phyloP scores from a whole-genome alignment of 768 basidiomycete genomes.

The Tubosaeta sp. region DNA sequence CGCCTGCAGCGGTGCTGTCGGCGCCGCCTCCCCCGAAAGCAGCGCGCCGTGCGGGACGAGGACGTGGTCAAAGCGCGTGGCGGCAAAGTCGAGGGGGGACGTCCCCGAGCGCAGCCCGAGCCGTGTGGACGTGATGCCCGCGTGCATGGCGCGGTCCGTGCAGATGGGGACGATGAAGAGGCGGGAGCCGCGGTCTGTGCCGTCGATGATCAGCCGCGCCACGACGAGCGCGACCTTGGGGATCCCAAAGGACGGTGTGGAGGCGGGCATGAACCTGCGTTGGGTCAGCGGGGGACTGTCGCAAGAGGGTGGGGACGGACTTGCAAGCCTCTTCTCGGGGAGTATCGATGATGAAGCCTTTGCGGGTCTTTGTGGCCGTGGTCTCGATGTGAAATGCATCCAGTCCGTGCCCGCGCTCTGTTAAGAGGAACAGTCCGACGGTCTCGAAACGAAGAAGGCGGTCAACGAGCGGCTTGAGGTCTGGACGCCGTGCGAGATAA shows the following conservation, averaged over 20 bases:
- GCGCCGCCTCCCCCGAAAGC: constrained; percentile 18
- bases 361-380: constrained; percentile 46
- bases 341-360: constrained; percentile 53
- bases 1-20: constrained; percentile 37
- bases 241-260: constrained; percentile 49
- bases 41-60: constrained; percentile 35
- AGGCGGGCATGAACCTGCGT: constrained; percentile 55
- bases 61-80: constrained; percentile 54
- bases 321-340: constrained; percentile 57
- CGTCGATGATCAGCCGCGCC: constrained; percentile 52
- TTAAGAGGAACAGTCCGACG: constrained; percentile 49
- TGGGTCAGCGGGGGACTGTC: neutral
- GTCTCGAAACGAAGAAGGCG: constrained; percentile 50
- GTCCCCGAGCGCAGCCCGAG: constrained; percentile 51
- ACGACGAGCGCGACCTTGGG: constrained; percentile 54
- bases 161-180: constrained; percentile 56
- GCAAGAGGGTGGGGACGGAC: constrained; percentile 28
- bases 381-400: constrained; percentile 60
- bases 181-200: constrained; percentile 46
- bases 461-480: constrained; percentile 42
- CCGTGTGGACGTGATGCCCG: constrained; percentile 46
- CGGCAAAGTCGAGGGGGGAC: constrained; percentile 51
- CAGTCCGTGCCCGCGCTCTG: constrained; percentile 57
- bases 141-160: constrained; percentile 49
- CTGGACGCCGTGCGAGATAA: constrained; percentile 37